Percentiles rank a stretch among this genome's conserved stretches.
These are phyloP conservation scores for Plasmodium sp. DNA, from an alignment of 169 alveolate genomes.

Conservation along the genomic window DNA sequence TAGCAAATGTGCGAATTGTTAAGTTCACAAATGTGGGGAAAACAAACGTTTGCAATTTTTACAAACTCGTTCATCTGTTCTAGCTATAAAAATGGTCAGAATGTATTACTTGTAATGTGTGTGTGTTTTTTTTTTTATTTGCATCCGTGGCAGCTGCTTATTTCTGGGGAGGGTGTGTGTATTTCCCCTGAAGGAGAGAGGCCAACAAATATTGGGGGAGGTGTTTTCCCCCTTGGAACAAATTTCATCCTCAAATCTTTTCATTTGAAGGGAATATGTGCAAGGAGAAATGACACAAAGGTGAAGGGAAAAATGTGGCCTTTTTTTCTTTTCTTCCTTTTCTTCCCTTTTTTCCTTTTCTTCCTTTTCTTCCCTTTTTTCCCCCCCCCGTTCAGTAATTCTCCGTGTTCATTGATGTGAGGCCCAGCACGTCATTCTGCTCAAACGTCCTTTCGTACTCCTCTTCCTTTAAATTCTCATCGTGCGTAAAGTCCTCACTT, in stretches of 20 bases:
- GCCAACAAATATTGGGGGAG: not conserved
- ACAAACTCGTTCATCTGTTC: not conserved
- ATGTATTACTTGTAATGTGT: not conserved
- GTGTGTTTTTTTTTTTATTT: not conserved
- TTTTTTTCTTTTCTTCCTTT: not conserved
- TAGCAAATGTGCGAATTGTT: conserved; percentile 4
- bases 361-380: no score
- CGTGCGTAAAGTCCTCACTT: conserved; percentile 79
- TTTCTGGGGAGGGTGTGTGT: not conserved
- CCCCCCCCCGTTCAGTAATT: conserved; percentile 74
- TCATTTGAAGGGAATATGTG: not conserved
- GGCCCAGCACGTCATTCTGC: conserved; percentile 95
- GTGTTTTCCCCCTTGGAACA: not conserved
- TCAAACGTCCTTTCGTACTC: conserved; percentile 93
- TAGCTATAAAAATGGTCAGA: not conserved
- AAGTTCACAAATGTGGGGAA: conserved; percentile 7
- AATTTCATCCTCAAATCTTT: not conserved
- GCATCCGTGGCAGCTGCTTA: not conserved
- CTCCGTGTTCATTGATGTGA: conserved; percentile 93
- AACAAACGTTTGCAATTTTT: not conserved
- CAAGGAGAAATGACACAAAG: not conserved
- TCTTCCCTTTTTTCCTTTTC: not conserved
- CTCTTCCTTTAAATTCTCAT: conserved; percentile 85
- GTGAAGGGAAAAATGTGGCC: not conserved
- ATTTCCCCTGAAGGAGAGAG: not conserved